Percentiles rank a stretch among this genome's conserved stretches.
These are phyloP conservation scores for Croton laevigatus DNA, from an alignment of 441 rosid genomes.

Conservation along the genomic window DNA sequence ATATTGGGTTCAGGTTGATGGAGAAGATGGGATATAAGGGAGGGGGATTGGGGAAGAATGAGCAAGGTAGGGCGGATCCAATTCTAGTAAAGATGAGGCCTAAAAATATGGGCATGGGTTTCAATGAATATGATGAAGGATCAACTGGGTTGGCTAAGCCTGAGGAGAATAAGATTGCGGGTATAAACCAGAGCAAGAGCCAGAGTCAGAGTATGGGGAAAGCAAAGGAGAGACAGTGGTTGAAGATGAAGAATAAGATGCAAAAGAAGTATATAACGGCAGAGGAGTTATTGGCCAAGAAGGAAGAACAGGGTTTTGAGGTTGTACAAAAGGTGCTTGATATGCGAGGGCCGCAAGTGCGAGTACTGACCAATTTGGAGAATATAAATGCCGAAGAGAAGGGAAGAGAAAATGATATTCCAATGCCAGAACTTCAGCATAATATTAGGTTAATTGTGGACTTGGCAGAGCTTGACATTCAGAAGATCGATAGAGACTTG, in stretches of 20 bases:
- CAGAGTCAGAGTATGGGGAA: conserved; percentile 31
- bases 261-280: conserved; percentile 48
- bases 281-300: conserved; percentile 63
- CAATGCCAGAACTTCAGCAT: conserved; percentile 93
- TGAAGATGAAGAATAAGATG: conserved; percentile 48
- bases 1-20: conserved; percentile 67
- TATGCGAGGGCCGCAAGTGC: conserved; percentile 84
- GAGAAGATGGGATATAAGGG: conserved; percentile 88
- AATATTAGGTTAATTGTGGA: conserved; percentile 76
- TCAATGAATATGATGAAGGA: conserved; percentile 64
- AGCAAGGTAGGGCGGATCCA: conserved; percentile 70
- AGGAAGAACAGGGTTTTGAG: conserved; percentile 73
- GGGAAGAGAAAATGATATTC: conserved; percentile 77
- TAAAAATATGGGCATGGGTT: conserved; percentile 78
- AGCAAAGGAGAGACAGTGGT: conserved; percentile 51
- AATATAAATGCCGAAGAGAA: conserved; percentile 82
- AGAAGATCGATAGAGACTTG: conserved; percentile 78
- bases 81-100: conserved; percentile 74
- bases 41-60: conserved; percentile 75
- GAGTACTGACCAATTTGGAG: conserved; percentile 84
- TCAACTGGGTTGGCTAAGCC: conserved; percentile 39
- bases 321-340: conserved; percentile 86
- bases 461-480: conserved; percentile 78
- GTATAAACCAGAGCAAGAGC: conserved; percentile 15
- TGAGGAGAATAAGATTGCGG: conserved; percentile 49